phyloP scores from a whole-genome alignment of 2,329 filamentous ascomycete genomes.

The Trichoderma afroharzianum region DNA sequence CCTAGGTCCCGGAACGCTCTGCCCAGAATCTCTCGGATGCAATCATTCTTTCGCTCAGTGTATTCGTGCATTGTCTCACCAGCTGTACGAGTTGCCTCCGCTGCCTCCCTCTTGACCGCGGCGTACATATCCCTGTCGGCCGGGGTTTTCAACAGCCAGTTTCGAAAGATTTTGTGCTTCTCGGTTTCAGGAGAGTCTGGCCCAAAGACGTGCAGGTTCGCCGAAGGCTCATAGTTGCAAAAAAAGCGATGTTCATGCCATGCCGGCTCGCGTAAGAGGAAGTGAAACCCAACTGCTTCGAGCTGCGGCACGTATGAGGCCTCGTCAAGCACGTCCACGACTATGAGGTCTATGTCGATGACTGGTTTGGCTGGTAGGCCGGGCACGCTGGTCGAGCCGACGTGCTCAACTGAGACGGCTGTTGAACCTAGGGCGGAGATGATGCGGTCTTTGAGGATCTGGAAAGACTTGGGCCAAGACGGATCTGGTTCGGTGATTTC shows the following conservation, averaged over 20 bases:
- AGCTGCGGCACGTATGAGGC: slow-evolving; percentile 40
- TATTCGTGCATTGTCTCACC: slow-evolving; percentile 38
- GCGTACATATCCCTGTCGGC: slow-evolving; percentile 41
- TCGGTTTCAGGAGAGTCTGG: slow-evolving; percentile 39
- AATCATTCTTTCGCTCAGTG: slow-evolving; percentile 37
- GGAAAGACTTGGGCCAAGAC: slow-evolving; percentile 35
- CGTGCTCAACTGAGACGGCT: slow-evolving; percentile 40
- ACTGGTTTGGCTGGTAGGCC: slow-evolving; percentile 48
- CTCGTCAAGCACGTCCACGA: slow-evolving; percentile 40
- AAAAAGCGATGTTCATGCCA: slow-evolving; percentile 51
- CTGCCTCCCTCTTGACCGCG: slow-evolving; percentile 36
- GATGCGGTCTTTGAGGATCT: slow-evolving; percentile 32
- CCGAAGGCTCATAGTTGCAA: slow-evolving; percentile 31
- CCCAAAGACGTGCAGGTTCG: slow-evolving; percentile 49
- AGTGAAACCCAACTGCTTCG: slow-evolving; percentile 43
- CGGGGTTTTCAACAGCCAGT: slow-evolving; percentile 36
- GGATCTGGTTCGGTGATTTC: slow-evolving; percentile 37
- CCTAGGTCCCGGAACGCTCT: slow-evolving; percentile 22
- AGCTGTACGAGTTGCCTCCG: slow-evolving; percentile 24
- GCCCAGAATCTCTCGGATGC: slow-evolving; percentile 35
- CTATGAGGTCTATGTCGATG: slow-evolving; percentile 50
- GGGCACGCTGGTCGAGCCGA: slow-evolving; percentile 50
- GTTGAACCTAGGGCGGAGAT: slow-evolving; percentile 33
- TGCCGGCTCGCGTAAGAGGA: slow-evolving; percentile 41
- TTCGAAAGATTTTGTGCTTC: slow-evolving; percentile 41